These are phyloP conservation scores for Ustilago nuda DNA, from an alignment of 1,284 basidiomycete species.

Conservation along the genomic window DNA sequence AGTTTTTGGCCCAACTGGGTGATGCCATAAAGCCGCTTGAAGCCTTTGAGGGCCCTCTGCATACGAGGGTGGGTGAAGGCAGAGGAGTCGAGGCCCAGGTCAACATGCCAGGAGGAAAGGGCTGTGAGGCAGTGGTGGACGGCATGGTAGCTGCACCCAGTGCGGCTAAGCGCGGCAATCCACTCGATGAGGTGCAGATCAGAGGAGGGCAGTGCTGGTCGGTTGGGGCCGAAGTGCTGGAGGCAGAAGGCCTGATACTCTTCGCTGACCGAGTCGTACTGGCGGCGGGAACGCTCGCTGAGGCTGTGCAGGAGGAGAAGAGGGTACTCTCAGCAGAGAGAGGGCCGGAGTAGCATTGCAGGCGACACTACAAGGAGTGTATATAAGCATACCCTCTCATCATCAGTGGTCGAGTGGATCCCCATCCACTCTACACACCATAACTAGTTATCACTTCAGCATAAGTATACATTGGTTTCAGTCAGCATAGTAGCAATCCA, in stretches of 20 bases:
- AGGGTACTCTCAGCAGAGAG: background rate
- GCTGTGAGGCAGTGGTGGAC: background rate
- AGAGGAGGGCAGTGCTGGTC: background rate
- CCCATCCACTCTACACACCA: no score
- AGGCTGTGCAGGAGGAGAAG: slow-evolving; percentile 1
- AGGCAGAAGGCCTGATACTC: slow-evolving; percentile 1
- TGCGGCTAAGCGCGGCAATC: background rate
- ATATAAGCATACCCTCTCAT: no score
- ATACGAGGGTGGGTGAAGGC: background rate
- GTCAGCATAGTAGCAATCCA: no score
- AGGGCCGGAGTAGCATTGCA: background rate
- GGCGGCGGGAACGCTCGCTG: background rate
- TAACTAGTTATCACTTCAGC: no score
- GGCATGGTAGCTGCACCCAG: background rate
- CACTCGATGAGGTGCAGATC: background rate
- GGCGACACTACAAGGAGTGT: no score
- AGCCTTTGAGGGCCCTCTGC: background rate
- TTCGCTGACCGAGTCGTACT: background rate
- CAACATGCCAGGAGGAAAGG: background rate
- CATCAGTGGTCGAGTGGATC: no score
- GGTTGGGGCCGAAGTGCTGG: background rate
- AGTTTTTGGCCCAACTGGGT: background rate
- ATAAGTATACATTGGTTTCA: no score
- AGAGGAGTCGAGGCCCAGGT: background rate
- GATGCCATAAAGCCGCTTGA: background rate